Evolutionary conservation across 148 eudicot genomes (phyloP), one percentile per base, ranked within the genome.

Genomic region (Fagopyrum esculentum): DNA sequence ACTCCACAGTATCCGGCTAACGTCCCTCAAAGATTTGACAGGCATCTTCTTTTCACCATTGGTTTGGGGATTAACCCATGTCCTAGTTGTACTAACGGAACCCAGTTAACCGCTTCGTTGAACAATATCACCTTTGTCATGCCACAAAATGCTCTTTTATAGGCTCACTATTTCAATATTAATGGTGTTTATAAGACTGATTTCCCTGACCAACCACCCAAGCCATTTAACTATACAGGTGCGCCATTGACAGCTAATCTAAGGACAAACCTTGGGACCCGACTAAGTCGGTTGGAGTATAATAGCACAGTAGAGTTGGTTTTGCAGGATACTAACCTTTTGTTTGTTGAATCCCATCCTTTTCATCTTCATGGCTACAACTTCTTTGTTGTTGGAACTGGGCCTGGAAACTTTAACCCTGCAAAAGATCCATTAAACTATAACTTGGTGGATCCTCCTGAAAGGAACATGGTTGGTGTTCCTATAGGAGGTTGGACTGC

Each of bases 21-120:
- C 43, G 90, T 89, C 1, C 92, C 92, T 16, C 61, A 68, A 9
- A 88, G 81, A 50, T 86, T 88, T 5, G 87, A 86, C 59, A 50
- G 83, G 19, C 75, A 84, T 15, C 3, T 61, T 17, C 69, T 88
- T 10, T 86, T 88, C 57, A 86, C 91, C 1, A 35, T 86, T 40
- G 87, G 86, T 0, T 75, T 86, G 5, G 85, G 68, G 15, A 61
- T 44, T n/a, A 83, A 83, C 50, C 76, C 86, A 4, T 88, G 89
- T 69, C 80, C 84, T 5, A 63, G 81, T 11, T 86, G 92, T 66
- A 45, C 83, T 0, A 87, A 85, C 47, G 81, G 84, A 16, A 69
- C 73, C 5, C 49, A 17, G 5, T 19, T 69, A 7, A 46, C 50
- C 5, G 47, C 73, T 9, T 43, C 49, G 2, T 15, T 69, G 50